These are phyloP conservation scores for Daldinia grandis DNA, from an alignment of 495 filamentous ascomycete genomes.

Conservation along the genomic window DNA sequence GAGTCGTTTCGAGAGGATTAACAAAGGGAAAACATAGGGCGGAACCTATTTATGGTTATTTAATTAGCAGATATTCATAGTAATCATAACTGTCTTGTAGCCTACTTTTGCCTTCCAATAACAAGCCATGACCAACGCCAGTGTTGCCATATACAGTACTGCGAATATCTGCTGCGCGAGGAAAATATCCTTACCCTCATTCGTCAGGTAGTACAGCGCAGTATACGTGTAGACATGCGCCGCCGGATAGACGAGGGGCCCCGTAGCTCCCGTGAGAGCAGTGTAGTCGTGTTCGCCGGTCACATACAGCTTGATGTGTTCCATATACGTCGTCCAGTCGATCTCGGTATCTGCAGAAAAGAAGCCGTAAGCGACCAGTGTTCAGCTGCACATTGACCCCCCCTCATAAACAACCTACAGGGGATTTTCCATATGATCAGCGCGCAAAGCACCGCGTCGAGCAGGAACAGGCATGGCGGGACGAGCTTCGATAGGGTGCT, in stretches of 20 bases:
- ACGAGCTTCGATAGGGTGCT: constrained; percentile 52
- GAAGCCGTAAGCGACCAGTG: constrained; percentile 6
- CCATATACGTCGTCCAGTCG: constrained; percentile 97
- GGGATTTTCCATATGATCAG: constrained; percentile 85
- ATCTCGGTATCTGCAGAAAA: constrained; percentile 86
- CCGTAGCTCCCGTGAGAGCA: constrained; percentile 84
- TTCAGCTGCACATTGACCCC: not conserved
- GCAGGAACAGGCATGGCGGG: constrained; percentile 70
- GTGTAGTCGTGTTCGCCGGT: constrained; percentile 89
- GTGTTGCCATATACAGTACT: constrained; percentile 74
- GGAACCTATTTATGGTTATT: constrained; percentile 66
- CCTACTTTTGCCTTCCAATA: constrained; percentile 76
- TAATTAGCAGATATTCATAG: constrained; percentile 17
- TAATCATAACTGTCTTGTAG: not conserved
- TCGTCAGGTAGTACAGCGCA: constrained; percentile 77
- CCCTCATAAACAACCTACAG: constrained; percentile 64
- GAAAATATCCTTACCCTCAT: constrained; percentile 77
- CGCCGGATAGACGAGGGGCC: constrained; percentile 92
- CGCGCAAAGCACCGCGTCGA: constrained; percentile 75
- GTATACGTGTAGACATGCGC: constrained; percentile 93
- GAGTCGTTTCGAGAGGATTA: constrained; percentile 88
- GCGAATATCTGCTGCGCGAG: constrained; percentile 84
- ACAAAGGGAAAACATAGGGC: constrained; percentile 85
- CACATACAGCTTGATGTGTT: constrained; percentile 82
- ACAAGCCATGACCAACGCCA: constrained; percentile 80